Evolutionary conservation across 345 rosid species (phyloP), one percentile per base, ranked within the genome.

Genomic region (Combretum micranthum): DNA sequence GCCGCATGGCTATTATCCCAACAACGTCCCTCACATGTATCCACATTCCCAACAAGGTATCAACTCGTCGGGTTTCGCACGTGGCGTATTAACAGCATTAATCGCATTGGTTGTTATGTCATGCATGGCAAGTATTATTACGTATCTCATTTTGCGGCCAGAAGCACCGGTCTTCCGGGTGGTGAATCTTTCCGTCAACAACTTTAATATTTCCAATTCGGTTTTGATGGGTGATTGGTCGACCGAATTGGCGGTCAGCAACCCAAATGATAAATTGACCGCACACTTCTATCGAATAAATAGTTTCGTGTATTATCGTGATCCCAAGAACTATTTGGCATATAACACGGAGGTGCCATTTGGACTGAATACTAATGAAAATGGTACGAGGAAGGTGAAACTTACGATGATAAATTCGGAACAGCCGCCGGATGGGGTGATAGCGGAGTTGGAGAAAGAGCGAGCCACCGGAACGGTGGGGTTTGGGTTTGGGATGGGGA

Each of bases 1-100:
- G 2, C 73, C 82, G 15, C 75, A 75, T 1, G 64, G 72, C 1
- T 79, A 80, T 65, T 80, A 80, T 68, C 26, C 70, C 4, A 39
- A 45, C 5, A 20, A 52, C 20, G 62, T 65, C 71, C 68, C 71
- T 15, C 11, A 47, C 4, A 70, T 61, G 1, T 75, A 63, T 52
- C 54, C 50, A 49, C 32, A 47, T 13, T 2, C 22, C 13, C 25
- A 43, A 0, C 57, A 4, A 0, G 7, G 57, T 17, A 49, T 58
- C 52, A 63, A 50, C 2, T 13, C 58, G 44, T 59, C 83, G 0
- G 64, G 64, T 20, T 74, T 78, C 45, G 44, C 52, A 32, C 64
- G 82, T 3, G 86, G 83, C 1, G 11, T 80, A 11, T 1, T 87
- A 2, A 52, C 72, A 4, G 79, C 64, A 2, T 25, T 78, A n/a